Percentiles rank a stretch among this genome's conserved stretches.
These are phyloP conservation scores for Spathaspora sp. DNA, from an alignment of 805 yeast species.

Conservation along the genomic window DNA sequence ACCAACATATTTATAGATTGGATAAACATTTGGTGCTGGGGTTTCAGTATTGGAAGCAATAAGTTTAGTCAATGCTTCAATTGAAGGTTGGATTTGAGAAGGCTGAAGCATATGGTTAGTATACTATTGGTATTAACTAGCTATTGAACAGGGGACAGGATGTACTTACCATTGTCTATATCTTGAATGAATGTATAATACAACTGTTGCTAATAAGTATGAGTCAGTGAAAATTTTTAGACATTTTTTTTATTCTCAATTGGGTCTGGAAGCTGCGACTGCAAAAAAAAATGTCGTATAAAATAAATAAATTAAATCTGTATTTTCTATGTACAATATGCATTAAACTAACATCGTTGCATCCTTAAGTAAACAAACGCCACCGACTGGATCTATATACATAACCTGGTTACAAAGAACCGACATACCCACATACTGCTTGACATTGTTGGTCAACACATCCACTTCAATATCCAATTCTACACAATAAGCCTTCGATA, in stretches of 20 bases:
- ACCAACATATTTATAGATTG: conserved; percentile 70
- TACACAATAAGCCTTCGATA: conserved; percentile 45
- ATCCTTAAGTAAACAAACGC: conserved; percentile 34
- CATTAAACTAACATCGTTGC: background rate
- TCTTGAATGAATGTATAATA: background rate
- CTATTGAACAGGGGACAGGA: background rate
- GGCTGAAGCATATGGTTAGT: conserved; percentile 1
- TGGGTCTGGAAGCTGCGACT: background rate
- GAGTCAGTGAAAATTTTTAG: background rate
- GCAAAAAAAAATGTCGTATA: background rate
- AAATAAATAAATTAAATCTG: background rate
- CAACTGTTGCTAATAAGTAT: background rate
- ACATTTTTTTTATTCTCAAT: background rate
- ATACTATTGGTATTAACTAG: background rate
- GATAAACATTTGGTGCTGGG: conserved; percentile 63
- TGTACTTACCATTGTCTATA: background rate
- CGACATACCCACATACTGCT: conserved; percentile 38
- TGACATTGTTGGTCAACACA: conserved; percentile 12
- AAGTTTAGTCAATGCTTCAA: conserved; percentile 24
- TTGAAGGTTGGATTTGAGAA: conserved; percentile 31
- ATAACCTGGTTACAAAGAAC: conserved; percentile 44
- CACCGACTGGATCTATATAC: conserved; percentile 37
- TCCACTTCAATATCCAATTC: conserved; percentile 47
- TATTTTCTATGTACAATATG: background rate
- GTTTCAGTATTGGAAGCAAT: conserved; percentile 15